Conservation (phyloP, 2,329 filamentous ascomycete species). For the Xylariaceae sp. region DNA sequence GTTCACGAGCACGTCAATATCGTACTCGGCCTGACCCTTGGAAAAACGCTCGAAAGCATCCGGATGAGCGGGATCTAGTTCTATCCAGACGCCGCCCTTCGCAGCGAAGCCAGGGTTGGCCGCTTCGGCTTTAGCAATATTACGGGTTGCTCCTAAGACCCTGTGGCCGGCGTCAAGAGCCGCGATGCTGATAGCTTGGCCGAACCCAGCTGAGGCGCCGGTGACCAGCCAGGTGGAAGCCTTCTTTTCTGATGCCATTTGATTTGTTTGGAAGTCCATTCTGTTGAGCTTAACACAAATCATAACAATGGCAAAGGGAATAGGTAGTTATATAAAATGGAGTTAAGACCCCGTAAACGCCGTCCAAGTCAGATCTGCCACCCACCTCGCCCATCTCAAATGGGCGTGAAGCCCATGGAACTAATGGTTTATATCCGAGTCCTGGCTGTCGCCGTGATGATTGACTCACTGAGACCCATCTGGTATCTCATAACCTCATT, state of each 20-base stretch:
- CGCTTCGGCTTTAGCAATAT: slow-evolving; percentile 20
- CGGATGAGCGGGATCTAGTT: slow-evolving; percentile 27
- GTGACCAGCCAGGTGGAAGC: slow-evolving; percentile 36
- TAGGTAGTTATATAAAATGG: background rate
- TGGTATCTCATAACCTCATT: no score
- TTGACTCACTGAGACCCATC: no score
- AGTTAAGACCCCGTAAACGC: background rate
- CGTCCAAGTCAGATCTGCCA: no score
- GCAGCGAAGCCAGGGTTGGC: slow-evolving; percentile 22
- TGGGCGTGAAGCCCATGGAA: no score
- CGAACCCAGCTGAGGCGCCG: slow-evolving; percentile 41
- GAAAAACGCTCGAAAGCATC: slow-evolving; percentile 23
- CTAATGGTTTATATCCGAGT: no score
- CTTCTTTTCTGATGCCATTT: slow-evolving; percentile 2
- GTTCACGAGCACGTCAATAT: slow-evolving; percentile 17
- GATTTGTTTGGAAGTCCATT: background rate
- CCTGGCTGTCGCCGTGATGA: no score
- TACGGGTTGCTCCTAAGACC: slow-evolving; percentile 41
- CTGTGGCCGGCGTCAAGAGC: slow-evolving; percentile 38
- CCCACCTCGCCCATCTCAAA: no score
- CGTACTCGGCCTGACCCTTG: slow-evolving; percentile 14
- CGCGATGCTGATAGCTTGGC: slow-evolving; percentile 34
- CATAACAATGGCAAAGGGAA: background rate
- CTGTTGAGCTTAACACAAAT: background rate
- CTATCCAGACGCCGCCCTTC: slow-evolving; percentile 27